These are phyloP conservation scores for Bruguiera gymnorhiza DNA, from an alignment of 345 rosid species.

Conservation along the genomic window DNA sequence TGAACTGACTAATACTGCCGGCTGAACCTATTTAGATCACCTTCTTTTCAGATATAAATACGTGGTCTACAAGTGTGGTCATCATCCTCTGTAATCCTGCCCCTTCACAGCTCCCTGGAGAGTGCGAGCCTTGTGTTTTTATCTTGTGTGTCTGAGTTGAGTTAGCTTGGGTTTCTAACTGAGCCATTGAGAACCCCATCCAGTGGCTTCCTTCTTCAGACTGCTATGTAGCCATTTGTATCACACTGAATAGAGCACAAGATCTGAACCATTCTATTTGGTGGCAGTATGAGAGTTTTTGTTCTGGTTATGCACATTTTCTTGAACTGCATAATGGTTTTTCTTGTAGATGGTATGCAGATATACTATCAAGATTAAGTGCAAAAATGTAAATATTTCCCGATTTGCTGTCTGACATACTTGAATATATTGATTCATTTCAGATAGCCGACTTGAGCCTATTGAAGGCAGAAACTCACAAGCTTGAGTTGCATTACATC, in stretches of 20 bases:
- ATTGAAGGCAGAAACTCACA: constrained; percentile 80
- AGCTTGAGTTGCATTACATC: constrained; percentile 78
- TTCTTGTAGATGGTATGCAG: neutral
- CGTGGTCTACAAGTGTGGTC: neutral
- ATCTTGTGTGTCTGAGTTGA: neutral
- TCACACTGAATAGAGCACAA: neutral
- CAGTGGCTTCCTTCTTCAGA: neutral
- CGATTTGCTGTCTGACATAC: neutral
- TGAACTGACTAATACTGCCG: neutral
- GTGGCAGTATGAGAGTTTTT: neutral
- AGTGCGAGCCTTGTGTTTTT: too few species aligned
- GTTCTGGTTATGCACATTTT: too few species aligned
- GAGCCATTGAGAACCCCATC: neutral
- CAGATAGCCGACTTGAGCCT: constrained; percentile 79
- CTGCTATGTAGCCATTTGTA: neutral
- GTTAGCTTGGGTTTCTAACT: neutral
- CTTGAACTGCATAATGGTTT: neutral
- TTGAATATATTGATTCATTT: constrained; percentile 12
- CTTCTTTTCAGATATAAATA: neutral
- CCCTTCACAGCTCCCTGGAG: too few species aligned
- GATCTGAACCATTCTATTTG: neutral
- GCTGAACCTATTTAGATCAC: neutral
- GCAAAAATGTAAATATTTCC: neutral
- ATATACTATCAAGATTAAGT: too few species aligned
- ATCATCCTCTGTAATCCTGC: neutral